These are phyloP conservation scores for Coemansia sp. DNA, from an alignment of 192 early-diverging fungal genomes.

Conservation along the genomic window DNA sequence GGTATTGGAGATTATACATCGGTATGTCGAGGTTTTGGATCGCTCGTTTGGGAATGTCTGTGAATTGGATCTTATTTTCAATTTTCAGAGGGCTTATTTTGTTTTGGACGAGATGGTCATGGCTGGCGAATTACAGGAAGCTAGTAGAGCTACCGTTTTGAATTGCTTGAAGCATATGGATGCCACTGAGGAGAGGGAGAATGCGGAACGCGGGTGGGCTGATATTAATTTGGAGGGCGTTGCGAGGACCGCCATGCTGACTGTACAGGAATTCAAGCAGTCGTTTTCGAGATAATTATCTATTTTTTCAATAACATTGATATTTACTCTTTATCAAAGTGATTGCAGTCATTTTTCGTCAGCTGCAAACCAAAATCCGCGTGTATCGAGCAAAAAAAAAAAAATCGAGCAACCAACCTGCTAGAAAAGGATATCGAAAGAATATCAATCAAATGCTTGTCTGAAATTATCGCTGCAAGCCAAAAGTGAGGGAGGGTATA, in stretches of 20 bases:
- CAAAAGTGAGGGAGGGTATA: too few species aligned
- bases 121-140: constrained; percentile 94
- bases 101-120: constrained; percentile 87
- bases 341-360: too few species aligned
- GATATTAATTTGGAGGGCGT: constrained; percentile 57
- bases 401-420: too few species aligned
- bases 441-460: too few species aligned
- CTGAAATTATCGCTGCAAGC: too few species aligned
- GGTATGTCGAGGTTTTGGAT: constrained; percentile 97
- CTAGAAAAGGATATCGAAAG: too few species aligned
- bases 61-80: constrained; percentile 98
- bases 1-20: constrained; percentile 94
- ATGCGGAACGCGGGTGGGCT: constrained; percentile 66
- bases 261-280: constrained; percentile 51
- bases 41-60: constrained; percentile 96
- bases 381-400: too few species aligned
- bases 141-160: constrained; percentile 82
- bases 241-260: constrained; percentile 50
- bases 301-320: too few species aligned
- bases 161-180: constrained; percentile 77
- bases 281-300: constrained; percentile 41
- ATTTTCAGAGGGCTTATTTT: constrained; percentile 94
- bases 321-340: too few species aligned
- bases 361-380: too few species aligned
- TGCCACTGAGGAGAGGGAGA: constrained; percentile 73